Base-by-base conservation (phyloP, 345 rosid genomes). In the Eutrema yunnanense region DNA sequence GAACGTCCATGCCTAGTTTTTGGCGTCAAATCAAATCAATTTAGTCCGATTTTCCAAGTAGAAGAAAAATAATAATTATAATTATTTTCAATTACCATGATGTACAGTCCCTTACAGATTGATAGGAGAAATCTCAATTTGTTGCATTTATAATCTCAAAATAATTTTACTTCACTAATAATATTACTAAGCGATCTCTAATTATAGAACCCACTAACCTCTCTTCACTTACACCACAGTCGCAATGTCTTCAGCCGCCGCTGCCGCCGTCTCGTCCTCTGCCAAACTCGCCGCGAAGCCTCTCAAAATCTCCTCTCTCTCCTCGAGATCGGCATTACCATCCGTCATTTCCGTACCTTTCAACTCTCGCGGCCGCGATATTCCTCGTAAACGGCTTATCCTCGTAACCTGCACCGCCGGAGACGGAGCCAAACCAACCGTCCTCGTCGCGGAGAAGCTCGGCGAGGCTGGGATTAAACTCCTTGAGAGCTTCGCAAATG, bases 371-470 rank as follows among this genome's bases (percentile, higher is more conserved):
- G 7, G 14, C 9, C 57, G 58, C 14, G 47, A 33, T 61, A 22
- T 40, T 47, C 14, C 44, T 0, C 67, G 11, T 4, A 73, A 63
- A 8, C 71, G 30, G 3, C 70, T 79, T 6, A 42, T 78, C 54
- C 52, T 74, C 37, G 67, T 73, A 0, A 69, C 79, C 8, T 83
- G 80, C 72, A 64, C 82, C 40, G 51, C 83, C 11, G 66, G 80
- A 49, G 76, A 73, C 10, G 71, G 70, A 81, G 73, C 82, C 37
- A 90, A 84, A 56, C 94, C 94, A 37, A 90, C 93, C 11, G 79
- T 88, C 34, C 85, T 88, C 19, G 89, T 90, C 5, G 89, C 96
- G 10, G 92, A 90, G 79, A 90, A 90, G 81, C 92, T 90, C 26
- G 96, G 92, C 0, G 84, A 86, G 53, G 91, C 88, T 0, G 96